phyloP scores from a whole-genome alignment of 495 filamentous ascomycete genomes.

The Hypomontagnella submonticulosa region DNA sequence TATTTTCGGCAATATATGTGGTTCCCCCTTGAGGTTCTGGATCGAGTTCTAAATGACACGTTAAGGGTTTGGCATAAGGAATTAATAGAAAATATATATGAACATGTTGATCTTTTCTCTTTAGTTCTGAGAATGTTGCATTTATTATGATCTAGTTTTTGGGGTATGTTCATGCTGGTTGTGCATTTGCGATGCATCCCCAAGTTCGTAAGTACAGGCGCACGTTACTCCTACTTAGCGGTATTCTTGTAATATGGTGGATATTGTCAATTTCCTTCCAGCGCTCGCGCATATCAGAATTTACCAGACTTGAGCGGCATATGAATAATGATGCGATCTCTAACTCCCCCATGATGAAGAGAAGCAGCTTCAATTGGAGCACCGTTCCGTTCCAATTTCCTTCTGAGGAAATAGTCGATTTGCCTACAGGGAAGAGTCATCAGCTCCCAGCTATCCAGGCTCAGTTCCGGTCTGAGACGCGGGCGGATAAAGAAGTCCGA shows the following conservation, averaged over 20 bases:
- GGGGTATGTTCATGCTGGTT: neutral
- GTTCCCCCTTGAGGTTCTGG: too few relatives aligned
- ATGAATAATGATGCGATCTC: conserved; percentile 46
- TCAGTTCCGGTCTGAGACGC: conserved; percentile 66
- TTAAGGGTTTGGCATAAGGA: too few relatives aligned
- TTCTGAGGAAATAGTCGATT: conserved; percentile 62
- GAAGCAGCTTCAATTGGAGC: conserved; percentile 65
- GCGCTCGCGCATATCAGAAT: conserved; percentile 35
- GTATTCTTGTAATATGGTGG: conserved; percentile 39
- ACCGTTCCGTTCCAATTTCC: conserved; percentile 69
- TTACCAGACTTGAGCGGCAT: conserved; percentile 36
- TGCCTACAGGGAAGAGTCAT: conserved; percentile 64
- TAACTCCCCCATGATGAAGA: conserved; percentile 1
- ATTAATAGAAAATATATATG: too few relatives aligned
- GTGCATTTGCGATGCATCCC: conserved; percentile 9
- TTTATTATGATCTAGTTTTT: neutral
- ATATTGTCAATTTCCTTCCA: conserved; percentile 26
- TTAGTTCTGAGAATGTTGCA: neutral
- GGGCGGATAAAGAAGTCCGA: conserved; percentile 61
- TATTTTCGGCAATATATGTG: too few relatives aligned
- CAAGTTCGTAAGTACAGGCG: conserved; percentile 16
- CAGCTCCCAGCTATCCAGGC: conserved; percentile 77
- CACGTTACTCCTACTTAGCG: conserved; percentile 19
- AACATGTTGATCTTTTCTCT: too few relatives aligned
- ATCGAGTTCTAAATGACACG: too few relatives aligned